Base-by-base conservation (phyloP, 192 early-diverging fungal genomes). In the Coemansia sp. region DNA sequence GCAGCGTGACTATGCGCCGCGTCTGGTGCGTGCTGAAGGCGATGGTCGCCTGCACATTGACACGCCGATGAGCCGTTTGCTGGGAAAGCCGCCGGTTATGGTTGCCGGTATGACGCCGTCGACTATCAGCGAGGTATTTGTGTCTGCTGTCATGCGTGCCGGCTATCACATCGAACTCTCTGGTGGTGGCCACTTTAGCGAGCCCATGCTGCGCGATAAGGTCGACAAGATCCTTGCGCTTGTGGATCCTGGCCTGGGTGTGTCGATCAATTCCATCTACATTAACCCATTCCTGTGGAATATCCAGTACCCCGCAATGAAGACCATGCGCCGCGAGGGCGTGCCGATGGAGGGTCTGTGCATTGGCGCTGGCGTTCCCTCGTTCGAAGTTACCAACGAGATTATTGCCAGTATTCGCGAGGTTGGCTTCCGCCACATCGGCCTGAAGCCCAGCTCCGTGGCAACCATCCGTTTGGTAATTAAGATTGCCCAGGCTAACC, bases 61-160 rank as follows among this genome's bases (percentile, higher is more conserved):
- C 71, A 94, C 94, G 18, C 86, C 88, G 22, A 91, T 96, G 86
- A 89, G 87, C 49, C 90, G 93, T 49, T 84, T 96, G 54, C 70
- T 93, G 25, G 87, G 88, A 66, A 94, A 94, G 83, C 89, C 94
- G 22, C 94, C 94, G 51, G 65, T 96, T 56, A 93, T 93, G 94
- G 91, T 93, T 32, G 91, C 91, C 44, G 94, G 94, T 59, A 96
- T 96, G 94, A 96, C 94, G 0, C 94, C 94, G 14, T 91, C 88
- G 25, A 96, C 94, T 14, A 86, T 91, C 64, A 88, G 83, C 60
- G 88, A 88, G 48, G 69, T 83, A 41, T 94, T 96, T 82, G 91
- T 93, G 23, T 84, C 88, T 28, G 93, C 94, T 51, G 85, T 90
- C 31, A 90, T 93, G 82, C 94, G 94, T 55, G 91, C 94, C 49